A percentile compares a stretch with the other conserved stretches of the same genome.
Conservation (phyloP, 305 asterid species). For the Fraxinus nigra region DNA sequence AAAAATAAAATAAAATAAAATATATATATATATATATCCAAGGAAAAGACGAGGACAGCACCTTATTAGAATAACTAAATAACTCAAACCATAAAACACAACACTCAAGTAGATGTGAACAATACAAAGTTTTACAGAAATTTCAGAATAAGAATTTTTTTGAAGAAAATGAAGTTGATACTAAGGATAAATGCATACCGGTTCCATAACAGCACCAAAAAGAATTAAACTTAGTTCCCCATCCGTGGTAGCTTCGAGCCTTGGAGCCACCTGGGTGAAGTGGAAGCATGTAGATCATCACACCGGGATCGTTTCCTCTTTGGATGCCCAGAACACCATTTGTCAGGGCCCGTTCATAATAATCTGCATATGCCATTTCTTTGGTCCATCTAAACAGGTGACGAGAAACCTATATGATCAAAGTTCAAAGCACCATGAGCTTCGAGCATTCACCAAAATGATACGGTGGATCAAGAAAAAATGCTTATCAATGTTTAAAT, state of each 20-base stretch:
- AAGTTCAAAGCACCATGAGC: slow-evolving; percentile 16
- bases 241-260: slow-evolving; percentile 65
- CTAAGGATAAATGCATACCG: slow-evolving; percentile 38
- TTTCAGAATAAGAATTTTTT: background rate
- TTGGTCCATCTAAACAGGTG: slow-evolving; percentile 86
- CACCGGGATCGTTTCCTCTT: slow-evolving; percentile 85
- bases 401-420: slow-evolving; percentile 67
- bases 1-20: no score
- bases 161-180: background rate
- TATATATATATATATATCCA: background rate
- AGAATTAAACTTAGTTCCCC: slow-evolving; percentile 81
- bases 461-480: background rate
- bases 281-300: slow-evolving; percentile 96
- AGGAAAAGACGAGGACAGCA: background rate
- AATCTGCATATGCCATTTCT: slow-evolving; percentile 81
- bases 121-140: background rate
- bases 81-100: background rate
- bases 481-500: background rate
- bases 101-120: background rate
- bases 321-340: slow-evolving; percentile 91
- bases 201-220: slow-evolving; percentile 99
- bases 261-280: slow-evolving; percentile 76
- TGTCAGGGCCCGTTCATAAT: slow-evolving; percentile 79
- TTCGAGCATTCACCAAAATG: background rate
- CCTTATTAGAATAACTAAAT: background rate